Evolutionary conservation across 805 yeast genomes (phyloP).

Genomic region (Pichia phayaonensis): DNA sequence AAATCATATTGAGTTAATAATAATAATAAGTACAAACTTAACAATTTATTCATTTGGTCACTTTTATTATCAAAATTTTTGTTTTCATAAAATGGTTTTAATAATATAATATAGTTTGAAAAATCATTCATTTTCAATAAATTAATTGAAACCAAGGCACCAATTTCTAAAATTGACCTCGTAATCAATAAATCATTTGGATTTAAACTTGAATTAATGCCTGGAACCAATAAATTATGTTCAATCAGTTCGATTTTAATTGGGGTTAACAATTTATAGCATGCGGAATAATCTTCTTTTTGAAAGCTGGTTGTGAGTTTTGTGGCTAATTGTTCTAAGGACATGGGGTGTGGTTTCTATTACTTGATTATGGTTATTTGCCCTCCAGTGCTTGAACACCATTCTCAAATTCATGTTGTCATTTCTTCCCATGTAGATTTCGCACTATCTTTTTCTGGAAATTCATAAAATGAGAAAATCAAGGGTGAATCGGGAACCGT

Average conservation of each 20-base stretch:
- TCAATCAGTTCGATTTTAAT: slow-evolving; percentile 76
- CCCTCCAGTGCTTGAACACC: not conserved
- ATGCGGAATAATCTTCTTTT: slow-evolving; percentile 49
- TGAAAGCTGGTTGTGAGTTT: slow-evolving; percentile 62
- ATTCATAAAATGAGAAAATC: not conserved
- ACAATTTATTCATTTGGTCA: slow-evolving; percentile 60
- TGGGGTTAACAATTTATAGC: slow-evolving; percentile 56
- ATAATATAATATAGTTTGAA: slow-evolving; percentile 62
- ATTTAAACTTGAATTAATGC: slow-evolving; percentile 31
- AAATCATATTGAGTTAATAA: slow-evolving; percentile 77
- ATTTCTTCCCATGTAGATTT: not conserved
- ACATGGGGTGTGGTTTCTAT: slow-evolving; percentile 29
- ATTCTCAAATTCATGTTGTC: not conserved
- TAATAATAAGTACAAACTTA: slow-evolving; percentile 68
- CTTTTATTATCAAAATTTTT: slow-evolving; percentile 28
- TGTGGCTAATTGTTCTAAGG: slow-evolving; percentile 62
- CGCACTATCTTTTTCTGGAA: not conserved
- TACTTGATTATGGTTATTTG: not conserved
- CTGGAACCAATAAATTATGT: slow-evolving; percentile 68
- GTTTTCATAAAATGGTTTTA: slow-evolving; percentile 66
- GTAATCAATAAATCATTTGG: slow-evolving; percentile 68
- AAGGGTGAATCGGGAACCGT: not conserved
- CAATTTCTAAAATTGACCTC: slow-evolving; percentile 78
- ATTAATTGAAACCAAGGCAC: slow-evolving; percentile 73
- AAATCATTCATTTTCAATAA: slow-evolving; percentile 55